Conservation (phyloP, 306 rosid species). For the apple (Malus domestica) region DNA sequence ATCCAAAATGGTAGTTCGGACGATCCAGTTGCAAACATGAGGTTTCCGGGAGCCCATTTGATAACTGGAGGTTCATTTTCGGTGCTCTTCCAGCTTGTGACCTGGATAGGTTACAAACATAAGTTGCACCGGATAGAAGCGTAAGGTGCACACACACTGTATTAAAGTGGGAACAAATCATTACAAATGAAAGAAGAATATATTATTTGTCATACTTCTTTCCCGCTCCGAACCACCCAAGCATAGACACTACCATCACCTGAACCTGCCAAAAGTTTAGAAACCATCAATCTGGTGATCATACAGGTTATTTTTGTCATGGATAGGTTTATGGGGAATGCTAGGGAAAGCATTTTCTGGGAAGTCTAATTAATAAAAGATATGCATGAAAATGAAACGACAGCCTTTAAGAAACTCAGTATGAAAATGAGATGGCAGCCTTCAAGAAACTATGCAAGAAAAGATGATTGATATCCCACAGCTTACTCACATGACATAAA, state of each 20-base stretch:
- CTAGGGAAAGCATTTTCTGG: background rate
- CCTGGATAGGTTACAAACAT: slow-evolving; percentile 35
- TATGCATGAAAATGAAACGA: background rate
- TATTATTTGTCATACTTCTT: slow-evolving; percentile 51
- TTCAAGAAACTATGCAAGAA: background rate
- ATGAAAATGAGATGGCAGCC: background rate
- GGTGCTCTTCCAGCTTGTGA: slow-evolving; percentile 88
- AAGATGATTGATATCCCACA: background rate
- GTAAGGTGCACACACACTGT: background rate
- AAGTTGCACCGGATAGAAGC: background rate
- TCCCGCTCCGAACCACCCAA: slow-evolving; percentile 81
- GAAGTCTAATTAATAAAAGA: background rate
- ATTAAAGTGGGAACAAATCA: background rate
- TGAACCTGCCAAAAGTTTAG: slow-evolving; percentile 52
- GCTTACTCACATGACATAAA: background rate
- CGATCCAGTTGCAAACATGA: slow-evolving; percentile 88
- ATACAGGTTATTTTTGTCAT: background rate
- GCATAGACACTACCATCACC: slow-evolving; percentile 89
- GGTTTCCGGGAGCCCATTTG: slow-evolving; percentile 92
- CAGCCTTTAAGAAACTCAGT: background rate
- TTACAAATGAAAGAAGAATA: background rate
- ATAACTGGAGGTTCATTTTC: slow-evolving; percentile 87
- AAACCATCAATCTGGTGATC: slow-evolving; percentile 6
- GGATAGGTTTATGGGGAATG: background rate
- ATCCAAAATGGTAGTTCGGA: slow-evolving; percentile 89